Base-by-base conservation (phyloP, 805 yeast genomes). In the Ogataea pini region DNA sequence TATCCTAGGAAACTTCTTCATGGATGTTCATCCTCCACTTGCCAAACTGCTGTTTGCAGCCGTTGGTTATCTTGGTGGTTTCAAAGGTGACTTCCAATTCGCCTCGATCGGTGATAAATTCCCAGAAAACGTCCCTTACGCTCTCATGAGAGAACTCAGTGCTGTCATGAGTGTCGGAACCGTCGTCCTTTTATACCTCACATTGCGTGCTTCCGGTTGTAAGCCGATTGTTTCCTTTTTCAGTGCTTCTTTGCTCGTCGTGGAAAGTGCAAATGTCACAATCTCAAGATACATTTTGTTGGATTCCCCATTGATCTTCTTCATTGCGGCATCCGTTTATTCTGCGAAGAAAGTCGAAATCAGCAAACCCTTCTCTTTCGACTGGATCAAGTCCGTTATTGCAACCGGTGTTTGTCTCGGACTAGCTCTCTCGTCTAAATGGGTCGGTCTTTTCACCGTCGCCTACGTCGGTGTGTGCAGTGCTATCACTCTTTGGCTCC, bases 21-120 rank as follows among this genome's bases (percentile, higher is more conserved):
- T 87, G 86, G 96, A 87, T 69, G 94, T 87, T 47, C 96, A 87
- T 65, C 96, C 96, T 28, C 96, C 96, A 3, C 73, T 87, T 59
- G 90, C 92, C 42, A 87, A 87, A 68, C 79, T 87, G 84, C 65
- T 87, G 41, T 86, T 76, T 67, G 94, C 91, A 2, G 86, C 84
- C 42, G 78, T 86, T 46, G 89, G 79, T 1, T 66, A 76, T 27
- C 51, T 84, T 10, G 88, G 82, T 49, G 92, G 92, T 0, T 87
- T 82, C 68, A 77, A 74, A 28, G 94, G 95, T 40, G 79, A 78
- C 58, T 87, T 87, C 60, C 75, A 70, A 44, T 87, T 87, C 60
- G 79, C 75, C 56, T 71, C 72, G 41, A 87, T 87, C 61, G 94
- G 90, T 48, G 80, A 78, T 50, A 70, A 55, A 10, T 86, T 67